phyloP scores from a whole-genome alignment of 2,329 filamentous ascomycete genomes.

The Fusarium nanum region DNA sequence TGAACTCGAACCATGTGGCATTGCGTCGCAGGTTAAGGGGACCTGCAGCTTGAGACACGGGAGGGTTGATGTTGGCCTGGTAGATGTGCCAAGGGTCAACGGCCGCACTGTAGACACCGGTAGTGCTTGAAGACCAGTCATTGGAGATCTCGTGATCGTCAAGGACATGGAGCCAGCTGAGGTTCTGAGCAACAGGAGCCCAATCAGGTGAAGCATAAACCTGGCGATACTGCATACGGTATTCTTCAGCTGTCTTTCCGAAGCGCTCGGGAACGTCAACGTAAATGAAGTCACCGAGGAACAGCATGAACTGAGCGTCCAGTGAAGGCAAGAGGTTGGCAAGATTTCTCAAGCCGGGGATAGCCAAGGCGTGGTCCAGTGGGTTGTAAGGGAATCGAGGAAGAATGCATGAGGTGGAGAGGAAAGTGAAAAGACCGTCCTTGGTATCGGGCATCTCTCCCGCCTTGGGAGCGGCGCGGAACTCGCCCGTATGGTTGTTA shows the following conservation, averaged over 20 bases:
- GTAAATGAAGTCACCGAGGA: constrained; percentile 90
- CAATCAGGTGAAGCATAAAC: constrained; percentile 97
- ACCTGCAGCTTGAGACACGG: constrained; percentile 66
- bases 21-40: constrained; percentile 56
- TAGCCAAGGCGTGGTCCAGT: constrained; percentile 81
- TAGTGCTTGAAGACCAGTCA: constrained; percentile 87
- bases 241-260: constrained; percentile 77
- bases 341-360: constrained; percentile 83
- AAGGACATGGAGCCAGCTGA: constrained; percentile 98
- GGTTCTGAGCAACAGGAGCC: constrained; percentile 76
- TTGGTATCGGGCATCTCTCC: constrained; percentile 71
- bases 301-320: constrained; percentile 82
- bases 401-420: constrained; percentile 93
- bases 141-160: constrained; percentile 98
- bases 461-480: constrained; percentile 78
- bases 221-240: constrained; percentile 91
- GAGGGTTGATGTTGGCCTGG: constrained; percentile 86
- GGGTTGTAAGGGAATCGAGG: constrained; percentile 90
- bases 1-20: constrained; percentile 89
- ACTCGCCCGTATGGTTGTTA: constrained; percentile 86
- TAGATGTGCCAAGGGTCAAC: constrained; percentile 89
- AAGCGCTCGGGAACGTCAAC: constrained; percentile 87
- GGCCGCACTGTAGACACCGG: constrained; percentile 81
- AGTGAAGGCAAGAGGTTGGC: constrained; percentile 78
- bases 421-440: constrained; percentile 83